Percentiles rank a stretch among this genome's conserved stretches.
Conservation (phyloP, 73 alveolate genomes). For the Tetrahymena elliotti region DNA sequence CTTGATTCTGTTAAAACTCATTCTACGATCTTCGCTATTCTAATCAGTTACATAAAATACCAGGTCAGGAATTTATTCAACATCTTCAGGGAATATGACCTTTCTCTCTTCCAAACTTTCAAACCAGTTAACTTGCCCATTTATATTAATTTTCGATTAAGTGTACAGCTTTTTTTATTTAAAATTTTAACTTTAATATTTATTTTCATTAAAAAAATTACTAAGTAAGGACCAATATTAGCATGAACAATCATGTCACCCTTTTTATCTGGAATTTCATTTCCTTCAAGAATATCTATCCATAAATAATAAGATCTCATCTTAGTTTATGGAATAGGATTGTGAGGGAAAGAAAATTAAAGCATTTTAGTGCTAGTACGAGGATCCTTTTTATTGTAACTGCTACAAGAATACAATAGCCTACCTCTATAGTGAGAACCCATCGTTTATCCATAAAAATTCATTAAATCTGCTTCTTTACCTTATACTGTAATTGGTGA, state of each 20-base stretch:
- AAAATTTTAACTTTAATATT: slow-evolving; percentile 1
- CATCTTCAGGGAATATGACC: slow-evolving; percentile 50
- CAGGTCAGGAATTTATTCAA: slow-evolving; percentile 53
- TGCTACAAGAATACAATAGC: slow-evolving; percentile 30
- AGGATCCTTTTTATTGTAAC: slow-evolving; percentile 54
- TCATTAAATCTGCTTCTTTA: slow-evolving; percentile 66
- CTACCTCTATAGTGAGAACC: slow-evolving; percentile 77
- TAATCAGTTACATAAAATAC: slow-evolving; percentile 54
- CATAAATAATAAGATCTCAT: slow-evolving; percentile 48
- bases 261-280: slow-evolving; percentile 59
- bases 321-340: slow-evolving; percentile 58
- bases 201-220: not conserved
- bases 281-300: slow-evolving; percentile 67
- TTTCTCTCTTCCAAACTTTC: slow-evolving; percentile 49
- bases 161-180: not conserved
- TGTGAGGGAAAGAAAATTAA: slow-evolving; percentile 46
- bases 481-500: slow-evolving; percentile 58
- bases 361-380: slow-evolving; percentile 47
- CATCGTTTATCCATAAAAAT: slow-evolving; percentile 46
- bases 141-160: not conserved
- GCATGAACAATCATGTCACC: slow-evolving; percentile 40
- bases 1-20: slow-evolving; percentile 38
- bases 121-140: slow-evolving; percentile 55
- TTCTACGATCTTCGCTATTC: slow-evolving; percentile 46
- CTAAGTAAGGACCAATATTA: slow-evolving; percentile 64